Base-by-base conservation (phyloP, 257 asterid species). In the Verbascum thapsus region DNA sequence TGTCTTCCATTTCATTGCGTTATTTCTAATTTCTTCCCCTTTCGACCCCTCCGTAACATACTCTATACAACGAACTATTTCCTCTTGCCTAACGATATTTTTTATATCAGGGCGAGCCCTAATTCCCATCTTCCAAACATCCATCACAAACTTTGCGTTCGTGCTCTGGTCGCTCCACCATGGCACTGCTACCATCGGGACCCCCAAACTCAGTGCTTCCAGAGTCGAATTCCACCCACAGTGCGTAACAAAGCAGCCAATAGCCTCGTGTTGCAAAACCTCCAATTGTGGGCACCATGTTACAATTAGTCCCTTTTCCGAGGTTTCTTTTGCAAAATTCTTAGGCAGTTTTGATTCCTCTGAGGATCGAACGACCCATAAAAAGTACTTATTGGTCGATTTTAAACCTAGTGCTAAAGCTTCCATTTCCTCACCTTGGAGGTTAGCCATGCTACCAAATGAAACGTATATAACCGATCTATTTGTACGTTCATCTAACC, bases 151-250 rank as follows among this genome's bases (percentile, higher is more conserved):
- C 67, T 70, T 70, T 0, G 80, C 67, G 3, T 70, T 75, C 50
- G 64, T 75, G 13, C 49, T 20, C 11, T 75, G 73, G 9, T 75
- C 76, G 13, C 63, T 75, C 73, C 73, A 75, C 61, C 63, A 50
- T 0, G 80, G 76, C 58, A 70, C 7, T 10, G 19, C 76, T 53
- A 75, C 76, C 73, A 66, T 60, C 1, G 80, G 80, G 8, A 70
- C 76, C 1, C 80, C 80, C 23, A 70, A 3, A 13, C 76, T 41
- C n/a, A 66, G 5, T 0, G 76, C 76, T 18, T 75, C 80, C 26
- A 75, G 20, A 1, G 71, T 75, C 66, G 74, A 75, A 13, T 75
- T 75, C 80, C 76, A 75, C 20, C 80, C 80, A 23, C 76, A 70
- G 8, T 74, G 80, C 4, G 80, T 70, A 11, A 75, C 4, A 6